Base-by-base conservation (phyloP, 2,329 filamentous ascomycete species). In the Tolypocladium nubicola region DNA sequence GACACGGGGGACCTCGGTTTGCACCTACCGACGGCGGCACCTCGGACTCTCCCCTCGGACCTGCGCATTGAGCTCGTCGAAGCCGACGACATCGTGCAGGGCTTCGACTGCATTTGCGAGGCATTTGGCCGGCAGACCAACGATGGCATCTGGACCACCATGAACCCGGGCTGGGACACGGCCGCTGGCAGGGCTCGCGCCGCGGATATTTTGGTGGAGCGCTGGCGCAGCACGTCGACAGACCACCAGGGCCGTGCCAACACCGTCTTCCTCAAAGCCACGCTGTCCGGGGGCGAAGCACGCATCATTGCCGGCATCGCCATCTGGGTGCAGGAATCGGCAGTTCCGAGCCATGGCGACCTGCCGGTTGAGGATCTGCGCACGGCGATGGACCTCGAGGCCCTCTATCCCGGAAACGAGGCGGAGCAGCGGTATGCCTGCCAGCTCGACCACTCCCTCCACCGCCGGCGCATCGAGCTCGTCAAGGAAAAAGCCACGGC, bases 131-230 rank as follows among this genome's bases (percentile, higher is more conserved):
- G 64, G 19, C 81, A 84, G 63, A 70, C 70, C 14, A 67, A 68
- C 35, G 82, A 85, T 63, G 72, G 70, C 8, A 66, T 83, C 55
- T 84, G 79, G 77, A 71, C 69, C 1, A 68, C 70, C 59, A 71
- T 79, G 68, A 81, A 81, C 58, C 81, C 81, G 0, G 76, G 72
- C 21, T 84, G 81, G 80, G 75, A 83, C 40, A 80, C 76, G 0
- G 68, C 75, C 6, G 67, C 72, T 16, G 81, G 80, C 13, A 69
- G 65, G 33, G 63, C 63, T 0, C 63, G 62, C 1, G 73, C 70
- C 33, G 71, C 70, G 2, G 65, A 66, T 11, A 71, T 72, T 16
- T 62, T 81, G 59, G 65, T 69, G 3, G 61, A 73, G 40, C 73
- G 76, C 30, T 83, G 75, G 73, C 57, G 59, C 1, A 57, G 49